These are phyloP conservation scores for Colletotrichum sp. DNA, from an alignment of 2,329 filamentous ascomycete species.

Conservation along the genomic window DNA sequence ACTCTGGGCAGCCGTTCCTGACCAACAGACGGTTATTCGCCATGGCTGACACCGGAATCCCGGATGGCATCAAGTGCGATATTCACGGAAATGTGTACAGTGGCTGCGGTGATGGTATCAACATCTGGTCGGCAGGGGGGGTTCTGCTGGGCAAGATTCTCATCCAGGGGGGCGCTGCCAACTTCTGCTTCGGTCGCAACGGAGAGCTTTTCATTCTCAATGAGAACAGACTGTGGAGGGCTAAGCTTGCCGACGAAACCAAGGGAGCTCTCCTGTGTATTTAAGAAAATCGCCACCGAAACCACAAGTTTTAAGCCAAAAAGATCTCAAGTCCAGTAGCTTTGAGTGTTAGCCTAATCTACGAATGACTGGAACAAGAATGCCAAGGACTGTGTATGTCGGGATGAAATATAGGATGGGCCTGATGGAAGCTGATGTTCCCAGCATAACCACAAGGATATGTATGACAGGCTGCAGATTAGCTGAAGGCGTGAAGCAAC, in stretches of 20 bases:
- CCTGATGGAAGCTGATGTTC: no score
- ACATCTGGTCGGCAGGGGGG: conserved; percentile 52
- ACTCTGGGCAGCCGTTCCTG: conserved; percentile 34
- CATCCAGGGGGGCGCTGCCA: conserved; percentile 45
- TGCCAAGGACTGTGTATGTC: no score
- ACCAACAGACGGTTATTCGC: conserved; percentile 55
- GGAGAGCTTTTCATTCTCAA: conserved; percentile 53
- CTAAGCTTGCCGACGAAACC: conserved; percentile 33
- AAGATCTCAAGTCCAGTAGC: no score
- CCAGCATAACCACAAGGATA: no score
- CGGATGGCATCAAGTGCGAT: conserved; percentile 54
- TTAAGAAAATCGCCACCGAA: background rate
- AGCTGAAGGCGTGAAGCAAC: no score
- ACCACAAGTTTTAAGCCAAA: background rate
- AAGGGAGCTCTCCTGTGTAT: conserved; percentile 29
- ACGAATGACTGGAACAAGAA: rapidly evolving
- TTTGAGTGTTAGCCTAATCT: no score
- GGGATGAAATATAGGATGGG: no score
- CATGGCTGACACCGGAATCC: conserved; percentile 51
- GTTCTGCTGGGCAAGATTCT: conserved; percentile 50
- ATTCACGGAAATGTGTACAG: conserved; percentile 52
- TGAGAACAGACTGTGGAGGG: conserved; percentile 47
- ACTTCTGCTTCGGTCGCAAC: conserved; percentile 52
- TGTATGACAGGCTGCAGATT: no score
- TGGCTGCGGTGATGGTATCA: conserved; percentile 54